Evolutionary conservation across 306 rosid species (phyloP).

Genomic region (Corylus heterophylla): DNA sequence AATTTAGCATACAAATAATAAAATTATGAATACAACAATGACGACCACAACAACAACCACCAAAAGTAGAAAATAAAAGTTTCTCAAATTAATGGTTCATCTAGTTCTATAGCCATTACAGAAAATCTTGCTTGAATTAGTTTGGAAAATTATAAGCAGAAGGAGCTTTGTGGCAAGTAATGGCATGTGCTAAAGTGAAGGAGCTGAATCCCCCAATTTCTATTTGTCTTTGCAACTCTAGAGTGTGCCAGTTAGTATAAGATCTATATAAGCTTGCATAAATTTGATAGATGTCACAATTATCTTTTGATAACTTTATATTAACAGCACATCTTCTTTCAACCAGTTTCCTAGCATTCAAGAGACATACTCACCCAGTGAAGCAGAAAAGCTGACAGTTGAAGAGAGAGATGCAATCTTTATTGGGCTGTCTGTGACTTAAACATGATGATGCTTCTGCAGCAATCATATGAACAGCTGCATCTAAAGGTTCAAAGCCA

Average conservation of each 20-base stretch:
- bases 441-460: conserved; percentile 35
- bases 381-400: conserved; percentile 57
- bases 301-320: not conserved
- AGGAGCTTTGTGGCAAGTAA: not conserved
- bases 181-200: not conserved
- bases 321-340: not conserved
- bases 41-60: not conserved
- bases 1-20: not conserved
- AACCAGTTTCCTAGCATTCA: not conserved
- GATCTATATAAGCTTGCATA: not conserved
- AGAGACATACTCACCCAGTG: conserved; percentile 55
- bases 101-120: not conserved
- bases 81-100: not conserved
- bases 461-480: conserved; percentile 36
- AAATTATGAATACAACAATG: not conserved
- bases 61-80: not conserved
- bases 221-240: not conserved
- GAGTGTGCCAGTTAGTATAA: not conserved
- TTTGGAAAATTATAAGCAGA: not conserved
- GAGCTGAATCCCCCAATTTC: not conserved
- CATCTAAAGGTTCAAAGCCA: conserved; percentile 66
- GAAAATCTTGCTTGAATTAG: not conserved
- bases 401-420: conserved; percentile 54
- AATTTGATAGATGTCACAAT: not conserved
- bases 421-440: conserved; percentile 38